Conservation (phyloP, 208 protist genomes). For the Kentomonas sorsogonicus region DNA sequence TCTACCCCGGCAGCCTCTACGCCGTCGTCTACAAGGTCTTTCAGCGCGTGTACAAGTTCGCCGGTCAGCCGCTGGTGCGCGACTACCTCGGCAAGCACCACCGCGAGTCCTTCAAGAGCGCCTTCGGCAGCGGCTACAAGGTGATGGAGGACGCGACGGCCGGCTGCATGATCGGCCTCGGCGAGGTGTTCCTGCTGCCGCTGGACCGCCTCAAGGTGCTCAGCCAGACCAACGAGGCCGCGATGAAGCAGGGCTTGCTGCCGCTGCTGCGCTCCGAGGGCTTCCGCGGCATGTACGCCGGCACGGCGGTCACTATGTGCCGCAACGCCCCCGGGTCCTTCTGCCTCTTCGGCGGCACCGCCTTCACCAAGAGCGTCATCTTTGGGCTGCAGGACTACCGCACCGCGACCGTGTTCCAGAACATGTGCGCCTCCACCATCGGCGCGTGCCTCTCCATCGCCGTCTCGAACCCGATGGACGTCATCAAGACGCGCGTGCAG, state of each 20-base stretch:
- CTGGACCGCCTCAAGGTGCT: constrained; percentile 90
- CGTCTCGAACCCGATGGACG: constrained; percentile 90
- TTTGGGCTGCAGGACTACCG: constrained; percentile 76
- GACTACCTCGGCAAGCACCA: constrained; percentile 50
- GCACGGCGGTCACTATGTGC: constrained; percentile 76
- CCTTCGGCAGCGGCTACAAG: constrained; percentile 51
- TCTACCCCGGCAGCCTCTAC: constrained; percentile 88
- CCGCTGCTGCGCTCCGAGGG: constrained; percentile 73
- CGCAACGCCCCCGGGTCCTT: constrained; percentile 90
- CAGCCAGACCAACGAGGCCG: constrained; percentile 84
- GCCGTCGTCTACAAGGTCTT: constrained; percentile 88
- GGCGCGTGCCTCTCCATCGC: constrained; percentile 79
- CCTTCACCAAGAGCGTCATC: constrained; percentile 84
- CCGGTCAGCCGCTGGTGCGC: constrained; percentile 82
- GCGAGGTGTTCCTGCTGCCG: constrained; percentile 86
- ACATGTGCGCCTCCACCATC: constrained; percentile 76
- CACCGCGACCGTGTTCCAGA: constrained; percentile 78
- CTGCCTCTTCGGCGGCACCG: constrained; percentile 84
- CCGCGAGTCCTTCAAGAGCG: constrained; percentile 31
- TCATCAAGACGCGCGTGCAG: constrained; percentile 92
- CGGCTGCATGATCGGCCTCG: constrained; percentile 80
- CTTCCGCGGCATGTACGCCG: constrained; percentile 79
- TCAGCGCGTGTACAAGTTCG: constrained; percentile 91
- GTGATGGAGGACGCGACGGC: constrained; percentile 73
- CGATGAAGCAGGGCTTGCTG: constrained; percentile 54